A percentile compares a stretch with the other conserved stretches of the same genome.
phyloP scores from a whole-genome alignment of 805 yeast genomes.

The Wickerhamiella spandovensis region DNA sequence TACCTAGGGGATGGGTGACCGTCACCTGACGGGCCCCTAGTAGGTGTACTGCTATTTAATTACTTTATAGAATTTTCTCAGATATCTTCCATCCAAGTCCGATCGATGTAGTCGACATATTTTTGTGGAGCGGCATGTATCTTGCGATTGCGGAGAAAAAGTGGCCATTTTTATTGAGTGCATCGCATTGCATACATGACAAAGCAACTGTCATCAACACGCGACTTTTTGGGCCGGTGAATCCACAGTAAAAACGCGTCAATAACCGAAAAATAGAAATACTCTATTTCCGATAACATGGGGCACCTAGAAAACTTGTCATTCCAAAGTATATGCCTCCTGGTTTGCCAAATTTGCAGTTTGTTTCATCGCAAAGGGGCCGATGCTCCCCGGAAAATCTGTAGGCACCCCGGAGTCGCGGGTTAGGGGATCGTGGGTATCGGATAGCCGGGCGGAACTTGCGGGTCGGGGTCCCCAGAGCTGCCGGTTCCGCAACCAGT shows the following conservation, averaged over 20 bases:
- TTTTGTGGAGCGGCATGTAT: not conserved
- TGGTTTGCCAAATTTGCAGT: not conserved
- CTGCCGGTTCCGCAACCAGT: too few species aligned
- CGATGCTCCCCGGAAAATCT: not conserved
- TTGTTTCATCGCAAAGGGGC: not conserved
- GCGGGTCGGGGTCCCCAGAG: not conserved
- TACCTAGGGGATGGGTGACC: too few species aligned
- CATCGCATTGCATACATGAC: not conserved
- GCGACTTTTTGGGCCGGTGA: too few species aligned
- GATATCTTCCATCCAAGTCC: too few species aligned
- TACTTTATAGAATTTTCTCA: too few species aligned
- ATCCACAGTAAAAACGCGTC: too few species aligned
- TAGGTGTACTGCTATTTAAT: too few species aligned
- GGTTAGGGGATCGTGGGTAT: not conserved
- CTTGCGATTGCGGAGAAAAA: not conserved
- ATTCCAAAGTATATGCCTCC: too few species aligned
- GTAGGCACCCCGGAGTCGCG: not conserved
- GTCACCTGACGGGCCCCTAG: too few species aligned
- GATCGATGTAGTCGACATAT: too few species aligned
- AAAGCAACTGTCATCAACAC: not conserved
- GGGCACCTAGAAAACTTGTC: too few species aligned
- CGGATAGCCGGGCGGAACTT: not conserved
- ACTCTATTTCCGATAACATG: too few species aligned
- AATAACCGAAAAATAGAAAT: not conserved
- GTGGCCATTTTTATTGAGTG: not conserved